These are phyloP conservation scores for Cyclocybe cylindracea DNA, from an alignment of 768 basidiomycete genomes.

Conservation along the genomic window DNA sequence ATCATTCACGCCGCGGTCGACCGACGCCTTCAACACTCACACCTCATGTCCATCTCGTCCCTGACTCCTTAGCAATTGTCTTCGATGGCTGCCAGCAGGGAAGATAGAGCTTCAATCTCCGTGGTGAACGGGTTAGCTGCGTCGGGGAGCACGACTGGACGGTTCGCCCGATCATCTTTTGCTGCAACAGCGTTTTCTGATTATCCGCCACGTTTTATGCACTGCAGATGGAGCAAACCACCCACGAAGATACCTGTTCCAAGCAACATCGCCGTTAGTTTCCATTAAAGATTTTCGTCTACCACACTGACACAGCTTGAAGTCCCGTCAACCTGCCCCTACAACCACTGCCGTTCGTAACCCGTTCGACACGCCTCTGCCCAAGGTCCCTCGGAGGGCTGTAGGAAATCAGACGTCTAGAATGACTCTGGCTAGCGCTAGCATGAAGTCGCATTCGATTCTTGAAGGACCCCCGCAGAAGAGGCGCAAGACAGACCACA, in stretches of 20 bases:
- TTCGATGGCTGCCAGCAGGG: conserved; percentile 7
- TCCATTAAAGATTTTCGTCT: background rate
- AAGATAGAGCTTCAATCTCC: conserved; percentile 1
- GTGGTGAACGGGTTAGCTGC: background rate
- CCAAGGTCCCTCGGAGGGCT: background rate
- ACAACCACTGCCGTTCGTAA: background rate
- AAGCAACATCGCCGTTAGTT: background rate
- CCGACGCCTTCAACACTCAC: background rate
- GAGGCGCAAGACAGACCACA: background rate
- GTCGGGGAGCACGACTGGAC: background rate
- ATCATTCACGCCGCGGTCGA: background rate
- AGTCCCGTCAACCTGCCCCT: background rate
- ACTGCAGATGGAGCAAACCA: conserved; percentile 16
- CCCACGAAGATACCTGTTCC: conserved; percentile 9
- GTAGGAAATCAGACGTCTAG: background rate
- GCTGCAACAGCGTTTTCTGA: background rate
- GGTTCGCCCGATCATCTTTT: background rate
- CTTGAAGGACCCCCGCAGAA: background rate
- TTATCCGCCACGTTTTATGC: background rate
- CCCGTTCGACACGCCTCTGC: background rate
- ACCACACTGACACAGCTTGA: too few relatives aligned
- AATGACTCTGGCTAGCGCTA: too few relatives aligned
- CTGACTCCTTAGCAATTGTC: conserved; percentile 3
- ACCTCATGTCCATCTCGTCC: conserved; percentile 2
- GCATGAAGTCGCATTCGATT: background rate